These are phyloP conservation scores for Tylopilus sp. DNA, from an alignment of 768 basidiomycete genomes.

Conservation along the genomic window DNA sequence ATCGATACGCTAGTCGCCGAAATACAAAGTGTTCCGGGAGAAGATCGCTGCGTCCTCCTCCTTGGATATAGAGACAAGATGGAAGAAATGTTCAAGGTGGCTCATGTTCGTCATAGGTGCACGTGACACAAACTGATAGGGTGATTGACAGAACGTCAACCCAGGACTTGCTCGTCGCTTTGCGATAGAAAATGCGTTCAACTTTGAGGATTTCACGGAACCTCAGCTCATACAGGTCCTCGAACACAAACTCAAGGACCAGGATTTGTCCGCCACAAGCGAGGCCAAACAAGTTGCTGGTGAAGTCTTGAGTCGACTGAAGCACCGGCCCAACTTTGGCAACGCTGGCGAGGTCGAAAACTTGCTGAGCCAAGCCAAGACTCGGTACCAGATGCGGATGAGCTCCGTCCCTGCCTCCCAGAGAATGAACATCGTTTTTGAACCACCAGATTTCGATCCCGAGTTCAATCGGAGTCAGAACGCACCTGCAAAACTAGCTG, in stretches of 20 bases:
- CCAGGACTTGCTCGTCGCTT: slow-evolving; percentile 67
- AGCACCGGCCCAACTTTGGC: slow-evolving; percentile 57
- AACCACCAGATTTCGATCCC: slow-evolving; percentile 59
- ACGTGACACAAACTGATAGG: neutral
- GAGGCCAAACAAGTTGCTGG: slow-evolving; percentile 57
- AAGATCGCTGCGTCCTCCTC: slow-evolving; percentile 66
- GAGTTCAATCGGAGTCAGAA: slow-evolving; percentile 49
- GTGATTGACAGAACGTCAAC: slow-evolving; percentile 57
- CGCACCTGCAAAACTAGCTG: slow-evolving; percentile 49
- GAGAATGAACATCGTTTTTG: slow-evolving; percentile 32
- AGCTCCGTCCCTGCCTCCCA: slow-evolving; percentile 22
- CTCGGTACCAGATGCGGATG: slow-evolving; percentile 42
- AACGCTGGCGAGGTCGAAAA: slow-evolving; percentile 69
- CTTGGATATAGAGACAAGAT: slow-evolving; percentile 67
- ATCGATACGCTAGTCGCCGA: slow-evolving; percentile 76
- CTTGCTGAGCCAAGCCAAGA: slow-evolving; percentile 51
- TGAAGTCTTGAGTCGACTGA: slow-evolving; percentile 37
- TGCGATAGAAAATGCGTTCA: slow-evolving; percentile 64
- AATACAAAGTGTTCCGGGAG: slow-evolving; percentile 65
- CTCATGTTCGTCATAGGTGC: too few relatives aligned
- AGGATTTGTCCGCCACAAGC: slow-evolving; percentile 56
- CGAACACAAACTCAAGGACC: slow-evolving; percentile 52
- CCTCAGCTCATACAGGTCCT: slow-evolving; percentile 51
- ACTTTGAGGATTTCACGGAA: slow-evolving; percentile 62
- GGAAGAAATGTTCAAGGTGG: slow-evolving; percentile 72